Base-by-base conservation (phyloP, 2,329 filamentous ascomycete genomes). In the Balansia obtecta region DNA sequence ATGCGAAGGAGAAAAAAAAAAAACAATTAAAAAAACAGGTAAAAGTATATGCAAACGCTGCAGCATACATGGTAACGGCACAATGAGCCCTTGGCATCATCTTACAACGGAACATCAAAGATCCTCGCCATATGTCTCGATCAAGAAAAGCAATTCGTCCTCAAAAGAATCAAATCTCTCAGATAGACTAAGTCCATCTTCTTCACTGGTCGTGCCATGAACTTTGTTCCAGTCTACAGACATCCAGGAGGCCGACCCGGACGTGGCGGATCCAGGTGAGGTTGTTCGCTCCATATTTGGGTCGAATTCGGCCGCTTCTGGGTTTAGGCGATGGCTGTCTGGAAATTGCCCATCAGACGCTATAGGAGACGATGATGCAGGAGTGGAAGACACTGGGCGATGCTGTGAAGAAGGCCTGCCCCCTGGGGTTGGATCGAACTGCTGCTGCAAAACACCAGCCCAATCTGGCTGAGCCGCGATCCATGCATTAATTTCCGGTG, bases 251-350 rank as follows among this genome's bases (percentile, higher is more conserved):
- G 40, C 15, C 15, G 39, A 39, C 32, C 40, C 37, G 20, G 50
- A 46, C n/a, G 47, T 49, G 7, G 33, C 34, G 10, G 43, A 47
- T 6, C 10, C 50, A 13, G 30, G 15, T 32, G 50, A 50, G 4
- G 47, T 49, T 42, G 15, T 37, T 32, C 43, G 40, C n/a, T 45
- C 30, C 4, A 32, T 12, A 8, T 37, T 12, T 2, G 51, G 51
- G 5, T 46, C 37, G 43, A 56, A 56, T 16, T 48, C 51, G 1
- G 37, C 30, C 10, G 55, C 53, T 16, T 49, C 41, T 18, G 55
- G 55, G 33, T 56, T 50, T 10, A 54, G 44, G 22, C 16, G 42
- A 52, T 46, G 11, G 5, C n/a, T 27, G 39, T 13, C 9, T 10
- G 13, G 39, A 11, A 9, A 2, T 38, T 16, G n/a, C 10, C n/a